A percentile compares a stretch with the other conserved stretches of the same genome.
Evolutionary conservation across 306 rosid species (phyloP).

Genomic region (Benincasa hispida): DNA sequence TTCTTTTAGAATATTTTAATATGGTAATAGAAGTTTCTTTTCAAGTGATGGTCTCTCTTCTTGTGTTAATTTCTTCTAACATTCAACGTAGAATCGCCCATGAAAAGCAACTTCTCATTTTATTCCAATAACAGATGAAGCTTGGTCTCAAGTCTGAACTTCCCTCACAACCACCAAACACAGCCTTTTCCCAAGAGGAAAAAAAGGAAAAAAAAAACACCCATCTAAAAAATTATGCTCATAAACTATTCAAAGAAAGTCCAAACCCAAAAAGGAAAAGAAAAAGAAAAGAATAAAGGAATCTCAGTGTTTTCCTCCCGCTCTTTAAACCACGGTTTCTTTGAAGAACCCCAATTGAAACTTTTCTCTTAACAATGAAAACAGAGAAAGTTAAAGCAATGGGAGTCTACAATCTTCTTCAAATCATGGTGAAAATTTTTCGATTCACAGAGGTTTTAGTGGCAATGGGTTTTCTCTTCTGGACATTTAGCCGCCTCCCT

Average conservation of each 20-base stretch:
- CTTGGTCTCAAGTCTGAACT: neutral
- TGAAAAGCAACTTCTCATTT: neutral
- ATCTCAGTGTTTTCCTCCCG: neutral
- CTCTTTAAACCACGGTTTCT: neutral
- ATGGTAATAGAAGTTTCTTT: too few species aligned
- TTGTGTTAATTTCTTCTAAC: too few species aligned
- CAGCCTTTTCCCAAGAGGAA: neutral
- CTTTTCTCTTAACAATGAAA: neutral
- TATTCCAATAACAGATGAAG: neutral
- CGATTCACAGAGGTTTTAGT: neutral
- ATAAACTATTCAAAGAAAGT: neutral
- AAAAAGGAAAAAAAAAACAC: neutral
- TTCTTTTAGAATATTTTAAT: too few species aligned
- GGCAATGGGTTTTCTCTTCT: neutral
- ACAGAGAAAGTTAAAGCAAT: neutral
- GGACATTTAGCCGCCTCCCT: conserved; percentile 3
- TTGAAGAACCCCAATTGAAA: neutral
- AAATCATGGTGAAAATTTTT: conserved; percentile 5
- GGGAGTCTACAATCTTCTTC: neutral
- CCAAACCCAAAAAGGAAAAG: neutral
- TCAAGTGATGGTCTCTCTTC: too few species aligned
- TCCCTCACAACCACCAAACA: neutral
- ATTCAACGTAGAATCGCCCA: neutral
- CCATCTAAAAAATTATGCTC: neutral
- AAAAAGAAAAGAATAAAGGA: neutral